A percentile compares a stretch with the other conserved stretches of the same genome.
These are phyloP conservation scores for Delitschia confertaspora DNA, from an alignment of 495 filamentous ascomycete genomes.

Conservation along the genomic window DNA sequence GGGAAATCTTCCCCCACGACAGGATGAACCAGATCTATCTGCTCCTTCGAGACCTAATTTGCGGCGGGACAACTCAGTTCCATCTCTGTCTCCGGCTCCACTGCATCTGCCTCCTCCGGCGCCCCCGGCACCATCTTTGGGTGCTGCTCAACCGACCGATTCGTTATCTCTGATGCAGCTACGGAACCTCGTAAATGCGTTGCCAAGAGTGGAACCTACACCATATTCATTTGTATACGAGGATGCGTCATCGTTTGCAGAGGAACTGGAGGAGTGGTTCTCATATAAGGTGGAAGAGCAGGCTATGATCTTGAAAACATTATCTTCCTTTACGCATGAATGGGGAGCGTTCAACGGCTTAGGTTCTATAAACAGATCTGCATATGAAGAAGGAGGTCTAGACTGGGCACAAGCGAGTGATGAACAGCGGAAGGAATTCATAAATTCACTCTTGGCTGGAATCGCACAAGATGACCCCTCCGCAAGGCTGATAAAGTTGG, in stretches of 20 bases:
- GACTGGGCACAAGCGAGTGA: conserved; percentile 47
- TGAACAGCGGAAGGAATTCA: conserved; percentile 28
- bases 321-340: conserved; percentile 59
- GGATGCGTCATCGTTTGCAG: conserved; percentile 69
- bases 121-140: conserved; percentile 44
- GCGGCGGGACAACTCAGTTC: conserved; percentile 44
- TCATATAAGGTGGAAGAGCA: conserved; percentile 74
- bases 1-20: background rate
- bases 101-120: conserved; percentile 52
- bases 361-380: conserved; percentile 32
- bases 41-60: conserved; percentile 43
- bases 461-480: conserved; percentile 16
- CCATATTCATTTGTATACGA: conserved; percentile 92
- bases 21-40: conserved; percentile 7
- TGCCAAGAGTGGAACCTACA: conserved; percentile 65
- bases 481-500: conserved; percentile 45
- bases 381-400: conserved; percentile 19
- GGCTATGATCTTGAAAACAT: conserved; percentile 55
- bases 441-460: conserved; percentile 17
- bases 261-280: conserved; percentile 97
- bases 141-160: conserved; percentile 48
- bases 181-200: conserved; percentile 66
- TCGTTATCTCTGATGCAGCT: conserved; percentile 79
- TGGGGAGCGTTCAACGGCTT: conserved; percentile 45
- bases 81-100: conserved; percentile 40